Conservation (phyloP, 2,329 filamentous ascomycete species). For the Sporothrix variecibatus region DNA sequence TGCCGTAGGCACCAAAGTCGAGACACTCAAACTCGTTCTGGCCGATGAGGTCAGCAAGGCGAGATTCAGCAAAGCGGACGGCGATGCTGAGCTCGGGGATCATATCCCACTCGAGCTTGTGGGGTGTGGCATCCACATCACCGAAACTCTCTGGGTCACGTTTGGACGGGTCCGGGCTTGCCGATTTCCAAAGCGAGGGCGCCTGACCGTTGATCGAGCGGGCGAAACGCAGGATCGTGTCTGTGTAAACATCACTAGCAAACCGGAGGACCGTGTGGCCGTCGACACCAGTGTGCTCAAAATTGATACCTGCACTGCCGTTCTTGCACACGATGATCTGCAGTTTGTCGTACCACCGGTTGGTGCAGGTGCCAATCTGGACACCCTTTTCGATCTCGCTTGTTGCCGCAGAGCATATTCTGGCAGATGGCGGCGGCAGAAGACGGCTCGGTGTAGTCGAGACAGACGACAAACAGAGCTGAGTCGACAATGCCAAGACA, state of each 20-base stretch:
- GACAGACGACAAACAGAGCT: conserved; percentile 85
- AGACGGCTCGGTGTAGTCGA: conserved; percentile 87
- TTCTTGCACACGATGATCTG: conserved; percentile 99
- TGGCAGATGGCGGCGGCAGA: conserved; percentile 85
- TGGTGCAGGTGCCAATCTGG: conserved; percentile 96
- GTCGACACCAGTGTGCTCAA: conserved; percentile 97
- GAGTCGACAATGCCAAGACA: conserved; percentile 95
- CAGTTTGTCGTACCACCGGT: conserved; percentile 98
- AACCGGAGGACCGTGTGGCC: conserved; percentile 96
- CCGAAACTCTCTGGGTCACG: conserved; percentile 89
- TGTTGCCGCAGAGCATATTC: conserved; percentile 98
- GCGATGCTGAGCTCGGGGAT: conserved; percentile 86
- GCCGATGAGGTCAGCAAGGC: conserved; percentile 89
- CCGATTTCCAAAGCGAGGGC: conserved; percentile 86
- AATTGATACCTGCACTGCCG: conserved; percentile 97
- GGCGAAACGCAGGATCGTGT: conserved; percentile 94
- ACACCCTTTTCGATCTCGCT: conserved; percentile 89
- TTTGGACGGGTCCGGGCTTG: conserved; percentile 89
- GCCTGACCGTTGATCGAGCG: conserved; percentile 93
- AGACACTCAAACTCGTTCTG: conserved; percentile 95
- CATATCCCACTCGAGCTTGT: conserved; percentile 98
- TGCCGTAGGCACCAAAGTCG: conserved; percentile 86
- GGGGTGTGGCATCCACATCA: conserved; percentile 88
- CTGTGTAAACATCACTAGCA: conserved; percentile 93
- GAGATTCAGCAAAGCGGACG: conserved; percentile 90